Base-by-base conservation (phyloP, 306 rosid genomes). In the Pueraria montana region DNA sequence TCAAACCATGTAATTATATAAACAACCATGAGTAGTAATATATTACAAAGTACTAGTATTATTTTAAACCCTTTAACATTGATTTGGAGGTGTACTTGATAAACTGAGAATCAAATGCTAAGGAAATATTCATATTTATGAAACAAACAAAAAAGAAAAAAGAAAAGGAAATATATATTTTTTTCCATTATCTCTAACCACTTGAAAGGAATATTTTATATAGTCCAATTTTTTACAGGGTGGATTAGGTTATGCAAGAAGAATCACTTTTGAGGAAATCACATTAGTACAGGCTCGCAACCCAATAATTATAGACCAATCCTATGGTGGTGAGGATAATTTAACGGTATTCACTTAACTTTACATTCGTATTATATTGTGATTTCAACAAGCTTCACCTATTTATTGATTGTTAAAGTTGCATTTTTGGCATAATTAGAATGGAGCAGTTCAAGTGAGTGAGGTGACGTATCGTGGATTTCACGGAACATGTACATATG, bases 201-300 rank as follows among this genome's bases (percentile, higher is more conserved):
- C 18, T 52, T 52, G 58, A 52, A 52, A 52, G 11, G 4, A n/a
- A n/a, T 2, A n/a, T 53, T 53, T 55, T 21, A 55, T 20, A 20
- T 3, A 8, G 26, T 55, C 3, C 1, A 11, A 11, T 52, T 21
- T 30, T 65, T 32, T 24, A 0, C 12, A 84, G 88, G 80, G 83
- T 40, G 86, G 88, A 84, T n/a, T 53, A 1, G 90, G 90, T 48
- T 84, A 74, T 87, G 88, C 86, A 13, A 84, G 48, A 40, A 52
- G 75, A 13, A 87, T 87, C 34, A 56, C 72, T 8, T 87, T 73
- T 12, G 84, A 87, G 11, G 14, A 84, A 3, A 84, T 87, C 23
- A 50, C 2, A 24, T 13, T 87, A 0, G 5, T 0, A 5, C 13
- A 3, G 1, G 20, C 63, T 2, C 11, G 11, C 2, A 78, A 84